Evolutionary conservation across 805 yeast species (phyloP).

Genomic region (Starmera caribaea): DNA sequence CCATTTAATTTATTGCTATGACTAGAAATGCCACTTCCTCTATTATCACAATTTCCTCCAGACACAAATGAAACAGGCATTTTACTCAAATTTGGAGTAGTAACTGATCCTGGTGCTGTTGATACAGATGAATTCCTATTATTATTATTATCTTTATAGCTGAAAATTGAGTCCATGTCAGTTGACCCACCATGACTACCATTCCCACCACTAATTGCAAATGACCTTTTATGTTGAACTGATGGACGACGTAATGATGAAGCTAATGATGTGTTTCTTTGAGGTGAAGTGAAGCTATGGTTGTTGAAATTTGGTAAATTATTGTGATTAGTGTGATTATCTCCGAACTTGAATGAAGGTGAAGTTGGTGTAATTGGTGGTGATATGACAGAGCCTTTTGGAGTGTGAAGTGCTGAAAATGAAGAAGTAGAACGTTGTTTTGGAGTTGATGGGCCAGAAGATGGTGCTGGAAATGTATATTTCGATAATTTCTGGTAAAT

Average conservation of each 20-base stretch:
- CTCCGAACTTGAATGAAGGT: too few relatives aligned
- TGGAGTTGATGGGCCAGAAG: too few relatives aligned
- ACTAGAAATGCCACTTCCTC: background rate
- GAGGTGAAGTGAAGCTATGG: too few relatives aligned
- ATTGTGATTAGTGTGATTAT: too few relatives aligned
- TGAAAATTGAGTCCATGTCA: background rate
- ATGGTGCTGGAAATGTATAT: too few relatives aligned
- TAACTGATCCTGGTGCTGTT: background rate
- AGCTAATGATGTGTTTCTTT: background rate
- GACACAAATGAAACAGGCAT: background rate
- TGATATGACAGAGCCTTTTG: too few relatives aligned
- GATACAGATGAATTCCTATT: background rate
- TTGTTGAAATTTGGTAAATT: too few relatives aligned
- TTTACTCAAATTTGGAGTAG: background rate
- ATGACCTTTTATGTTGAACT: background rate
- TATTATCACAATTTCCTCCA: too few relatives aligned
- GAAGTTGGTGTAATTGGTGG: too few relatives aligned
- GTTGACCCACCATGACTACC: constrained; percentile 1
- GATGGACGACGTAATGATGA: background rate
- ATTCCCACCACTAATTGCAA: background rate
- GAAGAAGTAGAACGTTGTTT: too few relatives aligned
- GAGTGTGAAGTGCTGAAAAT: too few relatives aligned
- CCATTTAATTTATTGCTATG: background rate
- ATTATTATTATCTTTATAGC: background rate
- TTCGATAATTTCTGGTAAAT: too few relatives aligned